These are phyloP conservation scores for Sclerotinia nivalis DNA, from an alignment of 2,329 filamentous ascomycete genomes.

Conservation along the genomic window DNA sequence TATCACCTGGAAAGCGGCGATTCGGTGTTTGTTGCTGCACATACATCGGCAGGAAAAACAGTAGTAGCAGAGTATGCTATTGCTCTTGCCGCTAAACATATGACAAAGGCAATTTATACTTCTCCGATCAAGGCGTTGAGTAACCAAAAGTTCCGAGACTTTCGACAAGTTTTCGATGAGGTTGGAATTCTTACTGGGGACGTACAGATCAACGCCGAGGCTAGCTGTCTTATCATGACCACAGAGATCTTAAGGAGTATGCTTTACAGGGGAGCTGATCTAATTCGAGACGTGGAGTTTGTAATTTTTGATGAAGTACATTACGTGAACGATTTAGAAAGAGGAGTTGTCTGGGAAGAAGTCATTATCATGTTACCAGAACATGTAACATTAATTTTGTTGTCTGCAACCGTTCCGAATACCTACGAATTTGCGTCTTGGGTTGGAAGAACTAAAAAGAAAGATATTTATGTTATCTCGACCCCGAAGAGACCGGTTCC, in stretches of 20 bases:
- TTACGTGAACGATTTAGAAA: slow-evolving; percentile 94
- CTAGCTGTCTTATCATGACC: slow-evolving; percentile 98
- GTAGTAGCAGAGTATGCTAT: slow-evolving; percentile 98
- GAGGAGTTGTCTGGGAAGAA: slow-evolving; percentile 98
- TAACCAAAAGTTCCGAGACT: slow-evolving; percentile 98
- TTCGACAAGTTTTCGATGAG: slow-evolving; percentile 85
- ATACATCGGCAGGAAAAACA: slow-evolving; percentile 97
- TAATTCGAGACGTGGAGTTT: slow-evolving; percentile 96
- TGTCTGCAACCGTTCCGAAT: slow-evolving; percentile 96
- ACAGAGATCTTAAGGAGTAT: slow-evolving; percentile 98
- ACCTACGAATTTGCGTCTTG: slow-evolving; percentile 97
- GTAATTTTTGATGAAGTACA: slow-evolving; percentile 99
- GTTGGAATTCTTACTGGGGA: slow-evolving; percentile 96
- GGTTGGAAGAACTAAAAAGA: slow-evolving; percentile 97
- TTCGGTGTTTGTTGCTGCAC: slow-evolving; percentile 95
- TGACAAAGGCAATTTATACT: slow-evolving; percentile 99
- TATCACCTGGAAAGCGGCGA: slow-evolving; percentile 97
- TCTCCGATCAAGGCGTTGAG: slow-evolving; percentile 98
- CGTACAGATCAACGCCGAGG: slow-evolving; percentile 96
- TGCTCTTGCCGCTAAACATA: slow-evolving; percentile 92
- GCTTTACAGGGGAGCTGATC: slow-evolving; percentile 92
- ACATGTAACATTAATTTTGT: slow-evolving; percentile 90
- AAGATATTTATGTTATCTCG: slow-evolving; percentile 98
- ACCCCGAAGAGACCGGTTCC: slow-evolving; percentile 94
- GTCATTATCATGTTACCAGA: slow-evolving; percentile 99